Evolutionary conservation across 2,329 filamentous ascomycete species (phyloP).

Genomic region (Magnaporthiopsis poae): DNA sequence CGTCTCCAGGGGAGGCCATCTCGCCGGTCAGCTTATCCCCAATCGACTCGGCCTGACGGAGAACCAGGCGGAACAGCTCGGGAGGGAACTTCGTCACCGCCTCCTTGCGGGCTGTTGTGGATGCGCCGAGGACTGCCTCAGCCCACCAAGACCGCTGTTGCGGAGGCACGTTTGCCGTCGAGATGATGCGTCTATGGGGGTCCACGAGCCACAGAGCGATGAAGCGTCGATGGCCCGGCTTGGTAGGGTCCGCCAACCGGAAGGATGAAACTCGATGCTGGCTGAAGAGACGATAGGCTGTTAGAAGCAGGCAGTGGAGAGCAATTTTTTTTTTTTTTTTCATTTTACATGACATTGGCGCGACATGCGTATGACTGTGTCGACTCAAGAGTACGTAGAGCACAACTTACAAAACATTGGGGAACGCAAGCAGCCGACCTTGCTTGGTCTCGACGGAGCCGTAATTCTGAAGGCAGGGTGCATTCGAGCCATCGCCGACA

Average conservation of each 20-base stretch:
- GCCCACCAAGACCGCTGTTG: conserved; percentile 28
- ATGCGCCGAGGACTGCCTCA: conserved; percentile 9
- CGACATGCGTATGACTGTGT: too few species aligned
- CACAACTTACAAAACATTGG: conserved; percentile 19
- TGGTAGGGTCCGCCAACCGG: conserved; percentile 35
- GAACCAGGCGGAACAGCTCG: background rate
- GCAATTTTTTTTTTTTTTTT: background rate
- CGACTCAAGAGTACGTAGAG: background rate
- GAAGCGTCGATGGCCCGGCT: conserved; percentile 46
- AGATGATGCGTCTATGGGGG: conserved; percentile 40
- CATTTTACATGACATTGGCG: too few species aligned
- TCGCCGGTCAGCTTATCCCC: background rate
- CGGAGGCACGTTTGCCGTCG: conserved; percentile 29
- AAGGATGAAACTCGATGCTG: conserved; percentile 45
- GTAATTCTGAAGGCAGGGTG: conserved; percentile 27
- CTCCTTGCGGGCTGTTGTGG: background rate
- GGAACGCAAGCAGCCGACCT: conserved; percentile 36
- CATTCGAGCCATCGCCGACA: conserved; percentile 13
- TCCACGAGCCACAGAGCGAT: conserved; percentile 51
- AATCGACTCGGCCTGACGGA: background rate
- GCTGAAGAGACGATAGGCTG: background rate
- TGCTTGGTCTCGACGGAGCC: conserved; percentile 30
- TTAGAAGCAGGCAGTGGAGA: background rate
- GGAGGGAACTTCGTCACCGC: background rate
- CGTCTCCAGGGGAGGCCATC: background rate